Evolutionary conservation across 306 rosid species (phyloP), one percentile per base, ranked within the genome.

Genomic region (Quercus dentata): DNA sequence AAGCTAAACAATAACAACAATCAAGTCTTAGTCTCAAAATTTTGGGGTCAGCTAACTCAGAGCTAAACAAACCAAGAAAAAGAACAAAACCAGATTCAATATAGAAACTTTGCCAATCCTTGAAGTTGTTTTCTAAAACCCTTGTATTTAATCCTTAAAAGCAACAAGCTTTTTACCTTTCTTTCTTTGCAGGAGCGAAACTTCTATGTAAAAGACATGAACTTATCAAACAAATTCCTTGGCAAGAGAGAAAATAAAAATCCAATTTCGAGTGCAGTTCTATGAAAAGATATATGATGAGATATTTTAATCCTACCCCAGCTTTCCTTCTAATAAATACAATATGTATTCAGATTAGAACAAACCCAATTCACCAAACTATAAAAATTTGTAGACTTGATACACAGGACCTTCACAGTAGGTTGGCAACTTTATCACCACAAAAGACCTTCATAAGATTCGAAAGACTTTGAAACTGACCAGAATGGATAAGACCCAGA

Each of bases 401-500:
- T 52, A 31, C 19, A 4, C 58, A 23, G 14, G 21, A 77, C 12
- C 46, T 56, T 69, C 71, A 73, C 5, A 61, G 6, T 71, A 15
- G 9, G 77, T 71, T n/a, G 9, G 77, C 49, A 84, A 78, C 25
- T 23, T 71, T 21, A 80, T 44, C 74, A 74, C 52, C 71, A 49
- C 27, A 6, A 27, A 61, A 71, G 46, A 57, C 54, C 25, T 31
- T 5, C 33, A 61, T 54, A 69, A 69, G 74, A 56, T 56, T 74
- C 3, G 3, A 8, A 59, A 75, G 82, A 84, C 14, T 35, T 73
- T 30, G 41, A 61, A 75, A 72, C 64, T 52, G 70, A 74, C 70
- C 75, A n/a, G 73, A 81, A 80, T 5, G 61, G 83, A 81, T 52
- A n/a, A 74, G 85, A 76, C 74, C 86, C 83, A 83, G 79, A 1